Evolutionary conservation across 768 basidiomycete genomes (phyloP).

Genomic region (Lactarius akahatsu): DNA sequence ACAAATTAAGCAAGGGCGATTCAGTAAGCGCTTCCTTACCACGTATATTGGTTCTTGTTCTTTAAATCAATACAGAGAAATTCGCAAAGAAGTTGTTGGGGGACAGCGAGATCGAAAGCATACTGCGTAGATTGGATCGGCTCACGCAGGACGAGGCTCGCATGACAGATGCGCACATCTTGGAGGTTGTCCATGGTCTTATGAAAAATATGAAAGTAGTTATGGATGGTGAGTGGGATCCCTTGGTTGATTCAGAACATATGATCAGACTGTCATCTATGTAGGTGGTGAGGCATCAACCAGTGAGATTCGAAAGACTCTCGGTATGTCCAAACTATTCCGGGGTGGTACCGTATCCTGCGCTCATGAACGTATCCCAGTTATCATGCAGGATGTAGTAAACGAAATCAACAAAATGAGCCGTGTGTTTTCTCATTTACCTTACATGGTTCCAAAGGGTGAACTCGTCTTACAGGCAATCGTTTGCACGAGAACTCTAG

Average conservation of each 20-base stretch:
- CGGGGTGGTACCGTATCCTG: no score
- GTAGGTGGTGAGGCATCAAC: background rate
- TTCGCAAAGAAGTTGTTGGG: constrained; percentile 6
- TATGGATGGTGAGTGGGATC: background rate
- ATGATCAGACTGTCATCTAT: background rate
- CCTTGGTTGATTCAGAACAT: background rate
- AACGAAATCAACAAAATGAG: constrained; percentile 1
- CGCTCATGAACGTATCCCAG: background rate
- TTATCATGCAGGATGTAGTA: background rate
- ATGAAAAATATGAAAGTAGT: background rate
- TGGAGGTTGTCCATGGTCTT: background rate
- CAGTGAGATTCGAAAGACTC: background rate
- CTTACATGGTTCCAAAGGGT: background rate
- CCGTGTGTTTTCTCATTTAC: background rate
- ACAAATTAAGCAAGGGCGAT: background rate
- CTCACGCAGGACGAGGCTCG: background rate
- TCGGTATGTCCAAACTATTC: background rate
- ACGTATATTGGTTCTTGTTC: constrained; percentile 10
- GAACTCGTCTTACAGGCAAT: background rate
- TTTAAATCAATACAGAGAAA: background rate
- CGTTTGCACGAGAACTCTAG: background rate
- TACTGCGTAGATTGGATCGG: background rate
- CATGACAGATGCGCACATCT: background rate
- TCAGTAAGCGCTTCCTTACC: background rate
- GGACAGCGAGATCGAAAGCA: background rate